Evolutionary conservation across 2,329 filamentous ascomycete species (phyloP).

Genomic region (Botryotinia convoluta): DNA sequence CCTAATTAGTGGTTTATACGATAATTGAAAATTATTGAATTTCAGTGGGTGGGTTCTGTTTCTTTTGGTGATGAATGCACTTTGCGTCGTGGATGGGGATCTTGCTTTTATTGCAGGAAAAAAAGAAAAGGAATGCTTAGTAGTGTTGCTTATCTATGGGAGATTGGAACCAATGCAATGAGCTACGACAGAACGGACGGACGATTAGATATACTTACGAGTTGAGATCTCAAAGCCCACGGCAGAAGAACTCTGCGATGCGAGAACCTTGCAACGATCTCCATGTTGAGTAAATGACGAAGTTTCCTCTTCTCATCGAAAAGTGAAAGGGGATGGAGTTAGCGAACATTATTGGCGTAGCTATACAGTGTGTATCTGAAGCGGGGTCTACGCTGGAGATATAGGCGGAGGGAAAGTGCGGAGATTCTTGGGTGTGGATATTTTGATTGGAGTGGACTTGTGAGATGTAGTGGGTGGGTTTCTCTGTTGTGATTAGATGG

Average conservation of each 20-base stretch:
- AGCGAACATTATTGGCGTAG: rapidly evolving
- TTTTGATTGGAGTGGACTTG: background rate
- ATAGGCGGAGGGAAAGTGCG: constrained; percentile 42
- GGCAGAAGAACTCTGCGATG: background rate
- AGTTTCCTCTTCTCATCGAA: too few species aligned
- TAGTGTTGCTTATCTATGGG: background rate
- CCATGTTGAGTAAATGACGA: background rate
- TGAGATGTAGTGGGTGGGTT: background rate
- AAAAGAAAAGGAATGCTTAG: background rate
- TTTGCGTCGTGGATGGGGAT: background rate
- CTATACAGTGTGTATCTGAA: constrained; percentile 38
- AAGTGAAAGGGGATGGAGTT: background rate
- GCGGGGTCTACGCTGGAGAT: constrained; percentile 44
- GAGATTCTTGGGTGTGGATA: constrained; percentile 12
- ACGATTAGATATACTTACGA: background rate
- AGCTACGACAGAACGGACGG: background rate
- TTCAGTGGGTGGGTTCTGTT: background rate
- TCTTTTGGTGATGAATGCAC: background rate
- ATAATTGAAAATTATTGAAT: background rate
- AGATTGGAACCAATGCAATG: background rate
- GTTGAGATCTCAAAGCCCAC: background rate
- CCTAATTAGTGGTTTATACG: background rate
- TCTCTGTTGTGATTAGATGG: background rate
- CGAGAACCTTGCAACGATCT: too few species aligned
- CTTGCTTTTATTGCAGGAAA: background rate